Base-by-base conservation (phyloP, 805 yeast species). In the Candida incommunis region DNA sequence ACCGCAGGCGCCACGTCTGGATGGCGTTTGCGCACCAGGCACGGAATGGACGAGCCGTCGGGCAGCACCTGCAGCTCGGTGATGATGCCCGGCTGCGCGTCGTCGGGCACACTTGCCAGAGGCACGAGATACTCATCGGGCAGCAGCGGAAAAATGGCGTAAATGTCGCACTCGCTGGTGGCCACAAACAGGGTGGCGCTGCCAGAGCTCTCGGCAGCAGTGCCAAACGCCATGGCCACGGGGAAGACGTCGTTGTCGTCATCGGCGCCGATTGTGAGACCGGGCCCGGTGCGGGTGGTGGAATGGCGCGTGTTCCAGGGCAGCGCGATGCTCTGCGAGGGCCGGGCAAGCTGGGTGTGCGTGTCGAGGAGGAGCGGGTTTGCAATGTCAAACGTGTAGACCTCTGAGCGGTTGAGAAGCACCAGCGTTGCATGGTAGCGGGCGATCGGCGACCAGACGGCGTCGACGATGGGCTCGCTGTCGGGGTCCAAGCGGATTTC, bases 121-220 rank as follows among this genome's bases (percentile, higher is more conserved):
- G 37, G 37, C 4, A n/a, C 37, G 7, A 31, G 20, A 31, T 31
- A 31, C 22, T 64, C 58, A 1, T 57, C 48, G 0, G 88, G 85
- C 20, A 74, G 53, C 56, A 78, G 79, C n/a, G 92, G 92, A 50
- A 71, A 75, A 2, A 82, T 61, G 1, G 72, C 64, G 53, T 70
- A 79, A 1, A 82, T 48, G 50, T 81, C 83, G 13, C 80, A 77
- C 44, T 76, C 81, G 7, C 62, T 55, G 7, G 71, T 70, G 44
- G 76, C 52, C 5, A 79, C 55, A 52, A 72, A 76, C 20, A 82
- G 60, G 0, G 82, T 70, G 43, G 80, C 53, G 2, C 69, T 67
- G 11, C 79, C 80, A 18, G 58, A 50, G 1, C 54, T 51, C 1
- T 55, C 58, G 2, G 51, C 56, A 1, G 42, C 44, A 2, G 75